Conservation (phyloP, 163 green algal genomes). For the Volvox carteri region DNA sequence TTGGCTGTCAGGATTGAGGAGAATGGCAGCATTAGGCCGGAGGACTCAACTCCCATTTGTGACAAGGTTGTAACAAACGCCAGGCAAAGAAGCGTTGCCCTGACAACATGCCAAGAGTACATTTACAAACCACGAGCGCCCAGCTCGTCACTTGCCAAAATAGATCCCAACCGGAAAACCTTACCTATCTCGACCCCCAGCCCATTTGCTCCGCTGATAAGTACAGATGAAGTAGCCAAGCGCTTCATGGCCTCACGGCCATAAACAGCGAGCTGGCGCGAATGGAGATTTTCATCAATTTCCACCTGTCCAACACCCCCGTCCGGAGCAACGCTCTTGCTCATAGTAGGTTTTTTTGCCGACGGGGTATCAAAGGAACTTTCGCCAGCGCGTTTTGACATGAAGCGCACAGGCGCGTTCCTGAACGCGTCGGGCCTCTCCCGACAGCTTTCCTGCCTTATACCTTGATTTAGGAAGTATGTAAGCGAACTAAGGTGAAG, state of each 20-base stretch:
- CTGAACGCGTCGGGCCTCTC: conserved; percentile 4
- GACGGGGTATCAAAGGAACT: conserved; percentile 32
- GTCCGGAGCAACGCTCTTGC: conserved; percentile 14
- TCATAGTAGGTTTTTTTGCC: conserved; percentile 49
- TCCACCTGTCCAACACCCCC: conserved; percentile 45
- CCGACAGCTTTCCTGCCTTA: not conserved
- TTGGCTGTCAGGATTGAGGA: conserved; percentile 86
- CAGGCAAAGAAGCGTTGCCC: too few relatives aligned
- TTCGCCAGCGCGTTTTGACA: conserved; percentile 53
- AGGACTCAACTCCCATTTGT: too few relatives aligned
- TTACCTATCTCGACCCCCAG: conserved; percentile 90
- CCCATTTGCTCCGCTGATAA: conserved; percentile 90
- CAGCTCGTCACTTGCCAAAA: too few relatives aligned
- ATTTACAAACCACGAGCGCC: too few relatives aligned
- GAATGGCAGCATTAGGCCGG: not conserved
- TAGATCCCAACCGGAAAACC: too few relatives aligned
- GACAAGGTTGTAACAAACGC: too few relatives aligned
- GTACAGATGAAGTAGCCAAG: conserved; percentile 87
- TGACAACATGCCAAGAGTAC: too few relatives aligned
- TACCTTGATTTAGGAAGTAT: not conserved
- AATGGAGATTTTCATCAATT: conserved; percentile 98
- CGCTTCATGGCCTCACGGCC: conserved; percentile 95
- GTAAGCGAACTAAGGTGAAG: too few relatives aligned
- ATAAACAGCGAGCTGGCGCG: conserved; percentile 97
- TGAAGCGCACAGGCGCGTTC: conserved; percentile 45